Evolutionary conservation across 2,329 filamentous ascomycete genomes (phyloP).

Genomic region (Fusarium cyanostomum): DNA sequence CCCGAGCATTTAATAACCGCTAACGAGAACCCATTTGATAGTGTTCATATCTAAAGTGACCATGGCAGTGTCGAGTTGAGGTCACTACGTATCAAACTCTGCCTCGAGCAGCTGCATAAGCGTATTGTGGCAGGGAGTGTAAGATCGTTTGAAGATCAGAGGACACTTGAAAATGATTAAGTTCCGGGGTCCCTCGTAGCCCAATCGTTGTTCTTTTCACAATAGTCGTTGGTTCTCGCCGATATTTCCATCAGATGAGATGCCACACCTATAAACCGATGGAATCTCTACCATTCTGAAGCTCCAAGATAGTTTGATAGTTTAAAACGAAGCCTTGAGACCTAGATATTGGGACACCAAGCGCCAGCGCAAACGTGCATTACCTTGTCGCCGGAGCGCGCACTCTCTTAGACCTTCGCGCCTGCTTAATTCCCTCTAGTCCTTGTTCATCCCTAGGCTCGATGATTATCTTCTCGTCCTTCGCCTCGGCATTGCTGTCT

Average conservation of each 20-base stretch:
- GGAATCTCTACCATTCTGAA: too few relatives aligned
- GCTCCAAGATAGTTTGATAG: too few relatives aligned
- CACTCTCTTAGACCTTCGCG: conserved; percentile 43
- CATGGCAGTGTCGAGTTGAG: not conserved
- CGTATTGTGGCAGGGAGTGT: not conserved
- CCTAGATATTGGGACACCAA: not conserved
- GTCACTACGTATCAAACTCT: not conserved
- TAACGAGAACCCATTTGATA: too few relatives aligned
- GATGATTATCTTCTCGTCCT: conserved; percentile 24
- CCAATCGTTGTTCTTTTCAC: too few relatives aligned
- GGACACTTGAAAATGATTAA: too few relatives aligned
- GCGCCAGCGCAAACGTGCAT: not conserved
- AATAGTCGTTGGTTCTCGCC: too few relatives aligned
- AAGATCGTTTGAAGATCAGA: not conserved
- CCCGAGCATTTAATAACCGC: too few relatives aligned
- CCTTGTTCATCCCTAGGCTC: conserved; percentile 25
- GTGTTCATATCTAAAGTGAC: too few relatives aligned
- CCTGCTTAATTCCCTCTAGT: conserved; percentile 14
- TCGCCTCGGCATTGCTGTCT: conserved; percentile 25
- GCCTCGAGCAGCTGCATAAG: not conserved
- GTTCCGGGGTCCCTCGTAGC: too few relatives aligned
- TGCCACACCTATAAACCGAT: too few relatives aligned
- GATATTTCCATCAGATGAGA: too few relatives aligned
- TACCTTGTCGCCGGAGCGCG: conserved; percentile 31
- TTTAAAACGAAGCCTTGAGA: not conserved